These are phyloP conservation scores for Chaetomium tenue DNA, from an alignment of 495 filamentous ascomycete species.

Conservation along the genomic window DNA sequence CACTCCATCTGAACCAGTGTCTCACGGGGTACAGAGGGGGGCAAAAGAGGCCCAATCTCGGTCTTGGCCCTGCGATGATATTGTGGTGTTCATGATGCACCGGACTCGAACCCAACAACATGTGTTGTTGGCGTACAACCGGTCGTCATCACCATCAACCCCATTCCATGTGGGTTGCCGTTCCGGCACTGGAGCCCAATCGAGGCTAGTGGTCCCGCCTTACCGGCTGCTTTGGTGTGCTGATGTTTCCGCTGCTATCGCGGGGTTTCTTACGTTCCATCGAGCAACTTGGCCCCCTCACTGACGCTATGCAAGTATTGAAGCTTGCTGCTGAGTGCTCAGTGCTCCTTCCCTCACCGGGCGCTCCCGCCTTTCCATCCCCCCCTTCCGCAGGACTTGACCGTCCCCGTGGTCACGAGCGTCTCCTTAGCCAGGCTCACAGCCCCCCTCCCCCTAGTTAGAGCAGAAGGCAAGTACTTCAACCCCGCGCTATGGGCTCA, in stretches of 20 bases:
- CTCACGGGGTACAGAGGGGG: background rate
- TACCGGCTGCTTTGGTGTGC: conserved; percentile 10
- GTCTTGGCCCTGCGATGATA: background rate
- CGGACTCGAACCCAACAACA: background rate
- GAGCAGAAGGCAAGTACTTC: conserved; percentile 15
- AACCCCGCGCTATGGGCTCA: background rate
- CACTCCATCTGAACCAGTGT: background rate
- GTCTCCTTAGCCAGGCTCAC: conserved; percentile 20
- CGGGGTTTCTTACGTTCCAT: conserved; percentile 24
- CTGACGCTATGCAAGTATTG: conserved; percentile 30
- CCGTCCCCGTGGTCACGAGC: conserved; percentile 23
- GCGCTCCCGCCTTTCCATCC: conserved; percentile 7
- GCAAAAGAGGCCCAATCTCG: background rate
- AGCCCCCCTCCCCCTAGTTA: conserved; percentile 1
- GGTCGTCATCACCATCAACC: background rate
- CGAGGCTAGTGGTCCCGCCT: conserved; percentile 4
- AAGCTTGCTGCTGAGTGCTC: conserved; percentile 21
- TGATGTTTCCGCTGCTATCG: conserved; percentile 18
- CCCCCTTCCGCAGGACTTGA: background rate
- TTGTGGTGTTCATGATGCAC: background rate
- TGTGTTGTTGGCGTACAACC: conserved; percentile 4
- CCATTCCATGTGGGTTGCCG: background rate
- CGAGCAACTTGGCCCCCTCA: conserved; percentile 24
- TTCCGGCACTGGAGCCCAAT: background rate
- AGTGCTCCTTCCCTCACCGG: conserved; percentile 14